phyloP scores from a whole-genome alignment of 805 yeast species.

The Kazachstania taianensis region DNA sequence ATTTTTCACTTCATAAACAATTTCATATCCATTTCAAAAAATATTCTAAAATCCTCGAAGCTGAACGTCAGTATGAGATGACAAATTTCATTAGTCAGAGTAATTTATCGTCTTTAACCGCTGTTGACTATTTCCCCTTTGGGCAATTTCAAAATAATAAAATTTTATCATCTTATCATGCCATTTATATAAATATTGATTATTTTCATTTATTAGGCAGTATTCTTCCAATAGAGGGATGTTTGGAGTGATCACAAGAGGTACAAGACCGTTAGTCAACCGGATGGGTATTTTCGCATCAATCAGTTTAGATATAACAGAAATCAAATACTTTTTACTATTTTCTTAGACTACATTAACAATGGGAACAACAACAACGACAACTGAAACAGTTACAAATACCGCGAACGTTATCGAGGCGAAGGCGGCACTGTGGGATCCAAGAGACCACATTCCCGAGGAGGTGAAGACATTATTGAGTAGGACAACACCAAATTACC shows the following conservation, averaged over 20 bases:
- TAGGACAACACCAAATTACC: conserved; percentile 31
- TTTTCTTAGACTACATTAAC: conserved; percentile 1
- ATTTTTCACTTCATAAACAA: conserved; percentile 1
- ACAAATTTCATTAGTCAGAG: not conserved
- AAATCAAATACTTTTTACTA: conserved; percentile 1
- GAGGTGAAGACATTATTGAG: conserved; percentile 25
- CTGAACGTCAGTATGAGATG: not conserved
- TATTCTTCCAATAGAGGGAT: no score
- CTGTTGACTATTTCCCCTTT: not conserved
- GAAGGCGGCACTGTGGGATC: conserved; percentile 31
- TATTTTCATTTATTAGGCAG: no score
- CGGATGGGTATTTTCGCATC: no score
- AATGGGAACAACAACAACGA: not conserved
- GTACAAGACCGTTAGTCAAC: no score
- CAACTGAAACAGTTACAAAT: not conserved
- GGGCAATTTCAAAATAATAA: not conserved
- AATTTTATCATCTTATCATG: not conserved
- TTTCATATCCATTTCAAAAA: no score
- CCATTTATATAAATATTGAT: no score
- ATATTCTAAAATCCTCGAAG: no score
- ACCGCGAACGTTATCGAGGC: not conserved
- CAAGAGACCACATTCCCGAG: conserved; percentile 35
- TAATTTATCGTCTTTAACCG: not conserved
- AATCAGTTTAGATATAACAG: not conserved
- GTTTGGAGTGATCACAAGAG: no score